Evolutionary conservation across 2,329 filamentous ascomycete species (phyloP), one percentile per base, ranked within the genome.

Genomic region (Trichophyton schoenleinii): DNA sequence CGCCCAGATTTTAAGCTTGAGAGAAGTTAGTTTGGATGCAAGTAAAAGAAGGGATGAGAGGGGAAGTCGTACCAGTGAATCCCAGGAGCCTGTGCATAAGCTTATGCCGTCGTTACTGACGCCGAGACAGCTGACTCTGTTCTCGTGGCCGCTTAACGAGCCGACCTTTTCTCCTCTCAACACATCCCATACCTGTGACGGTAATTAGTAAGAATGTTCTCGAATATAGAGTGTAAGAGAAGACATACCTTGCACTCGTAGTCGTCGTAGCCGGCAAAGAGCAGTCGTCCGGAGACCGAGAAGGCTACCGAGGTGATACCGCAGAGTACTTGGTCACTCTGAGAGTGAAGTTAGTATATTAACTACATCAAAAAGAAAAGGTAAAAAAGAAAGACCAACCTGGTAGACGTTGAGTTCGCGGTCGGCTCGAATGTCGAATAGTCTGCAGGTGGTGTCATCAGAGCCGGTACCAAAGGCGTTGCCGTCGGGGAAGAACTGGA

Each of bases 101-200:
- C 92, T 97, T 80, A 97, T 96, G 65, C 92, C 94, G 73, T 99
- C 94, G 75, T 97, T 97, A 82, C 92, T 97, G 69, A 99, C 94
- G 67, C 94, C 94, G 73, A 99, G 80, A 78, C 94, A 99, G 83
- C 92, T 97, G 74, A 99, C 94, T 68, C 94, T 88, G 81, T 99
- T 99, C 78, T 97, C 92, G 76, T 99, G 94, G 70, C 94, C 94
- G 70, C 95, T 92, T 63, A 99, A 82, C 61, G 91, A 96, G 72
- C 94, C 94, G 66, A 99, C 91, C 79, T 96, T 95, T 74, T 99
- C 94, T 65, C 92, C 94, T 67, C 94, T 88, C 61, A 95, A 90
- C 65, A 96, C 86, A 77, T 99, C 94, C 94, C 94, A 99, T 64
- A 97, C 94, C 92, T 97, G 22, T n/a, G 22, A 53, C 28, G 25